Base-by-base conservation (phyloP, 805 yeast species). In the Kodamaea kaohsiungensis region DNA sequence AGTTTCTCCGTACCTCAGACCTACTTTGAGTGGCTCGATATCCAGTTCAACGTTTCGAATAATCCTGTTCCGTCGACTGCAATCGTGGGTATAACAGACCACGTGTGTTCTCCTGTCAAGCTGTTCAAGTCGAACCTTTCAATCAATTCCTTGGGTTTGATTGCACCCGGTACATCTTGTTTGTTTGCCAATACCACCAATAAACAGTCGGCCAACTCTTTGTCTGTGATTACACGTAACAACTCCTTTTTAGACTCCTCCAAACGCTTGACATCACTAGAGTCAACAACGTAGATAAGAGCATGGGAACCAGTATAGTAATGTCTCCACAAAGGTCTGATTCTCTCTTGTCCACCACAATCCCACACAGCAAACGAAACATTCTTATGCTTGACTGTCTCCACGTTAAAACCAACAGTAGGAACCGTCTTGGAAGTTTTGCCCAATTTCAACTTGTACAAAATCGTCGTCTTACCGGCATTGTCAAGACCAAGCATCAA, bases 281-380 rank as follows among this genome's bases (percentile, higher is more conserved):
- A 82, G 71, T 92, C 98, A 56, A 92, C 87, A 53, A 92, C 98
- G 69, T 89, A 92, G 53, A 92, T 90, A 55, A 92, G 79, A 8
- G 96, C 97, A 66, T 91, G 88, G 3, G 97, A 90, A 39, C 96
- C 96, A 10, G 96, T 89, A 72, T 88, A 91, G 73, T 92, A 92
- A 68, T 92, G 97, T 71, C 97, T 85, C 98, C 98, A 92, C 55
- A 92, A 78, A 0, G 96, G 96, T 66, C 97, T 83, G 61, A 91
- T 83, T 70, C 96, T 79, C 65, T 89, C 96, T 76, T 91, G 98
- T 68, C 97, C 98, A 73, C 98, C 98, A 57, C 95, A 95, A 71
- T 89, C 96, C 96, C 96, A 89, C 67, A 89, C 91, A 56, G 91
- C 90, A 75, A 89, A 88, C 53, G 88, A 85, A 55, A 89, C 86